These are phyloP conservation scores for Ophiosphaerella narmari DNA, from an alignment of 2,329 filamentous ascomycete genomes.

Conservation along the genomic window DNA sequence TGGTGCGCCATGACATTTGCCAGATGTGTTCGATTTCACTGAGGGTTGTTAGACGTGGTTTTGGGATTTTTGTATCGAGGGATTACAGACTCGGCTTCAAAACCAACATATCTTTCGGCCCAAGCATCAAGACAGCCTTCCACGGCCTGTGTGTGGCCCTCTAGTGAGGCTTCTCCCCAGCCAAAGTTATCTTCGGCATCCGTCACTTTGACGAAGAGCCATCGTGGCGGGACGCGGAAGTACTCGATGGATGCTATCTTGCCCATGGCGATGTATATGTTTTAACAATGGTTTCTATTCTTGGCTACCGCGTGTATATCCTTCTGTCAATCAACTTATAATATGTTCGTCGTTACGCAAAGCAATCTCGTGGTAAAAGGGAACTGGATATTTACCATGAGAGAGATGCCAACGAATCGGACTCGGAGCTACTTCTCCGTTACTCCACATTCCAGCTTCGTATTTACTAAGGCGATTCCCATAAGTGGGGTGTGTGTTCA, in stretches of 20 bases:
- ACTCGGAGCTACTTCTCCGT: no score
- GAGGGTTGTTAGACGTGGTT: not conserved
- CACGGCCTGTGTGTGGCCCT: slow-evolving; percentile 74
- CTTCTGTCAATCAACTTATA: no score
- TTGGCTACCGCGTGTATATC: not conserved
- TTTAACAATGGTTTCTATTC: not conserved
- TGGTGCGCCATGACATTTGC: slow-evolving; percentile 70
- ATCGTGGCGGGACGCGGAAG: slow-evolving; percentile 74
- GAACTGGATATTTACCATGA: no score
- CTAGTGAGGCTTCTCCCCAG: slow-evolving; percentile 76
- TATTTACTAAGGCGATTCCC: no score
- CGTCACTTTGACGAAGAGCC: slow-evolving; percentile 78
- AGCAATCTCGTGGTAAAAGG: no score
- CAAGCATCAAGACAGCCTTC: slow-evolving; percentile 74
- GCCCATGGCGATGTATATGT: slow-evolving; percentile 53
- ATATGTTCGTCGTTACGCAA: no score
- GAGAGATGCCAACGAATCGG: no score
- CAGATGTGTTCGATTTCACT: slow-evolving; percentile 82
- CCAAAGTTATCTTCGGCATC: slow-evolving; percentile 68
- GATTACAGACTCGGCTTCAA: slow-evolving; percentile 67
- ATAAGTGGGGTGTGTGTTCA: no score
- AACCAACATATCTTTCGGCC: slow-evolving; percentile 64
- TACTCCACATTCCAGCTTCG: no score
- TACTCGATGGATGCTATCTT: slow-evolving; percentile 72
- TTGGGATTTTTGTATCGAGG: not conserved